Evolutionary conservation across 192 early-diverging fungal species (phyloP).

Genomic region (Spizellomyces punctatus): DNA sequence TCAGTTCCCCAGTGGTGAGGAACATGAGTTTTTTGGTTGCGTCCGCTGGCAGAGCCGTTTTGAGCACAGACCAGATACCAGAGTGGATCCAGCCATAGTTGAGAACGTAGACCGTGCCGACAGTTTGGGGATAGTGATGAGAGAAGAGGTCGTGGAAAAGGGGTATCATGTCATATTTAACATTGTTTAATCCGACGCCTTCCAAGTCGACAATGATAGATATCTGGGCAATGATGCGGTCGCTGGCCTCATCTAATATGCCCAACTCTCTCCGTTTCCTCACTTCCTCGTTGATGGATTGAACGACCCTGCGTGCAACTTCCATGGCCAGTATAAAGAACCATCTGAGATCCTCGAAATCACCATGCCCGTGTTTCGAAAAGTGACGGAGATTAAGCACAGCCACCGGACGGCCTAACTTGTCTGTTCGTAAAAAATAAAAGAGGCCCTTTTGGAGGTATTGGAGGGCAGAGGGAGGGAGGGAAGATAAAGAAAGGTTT

Average conservation of each 20-base stretch:
- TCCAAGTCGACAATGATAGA: slow-evolving; percentile 50
- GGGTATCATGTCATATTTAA: slow-evolving; percentile 52
- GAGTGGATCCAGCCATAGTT: slow-evolving; percentile 63
- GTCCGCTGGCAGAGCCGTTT: slow-evolving; percentile 43
- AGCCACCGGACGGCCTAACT: slow-evolving; percentile 36
- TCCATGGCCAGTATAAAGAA: slow-evolving; percentile 33
- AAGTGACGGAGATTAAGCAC: slow-evolving; percentile 36
- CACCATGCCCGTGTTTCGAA: slow-evolving; percentile 6
- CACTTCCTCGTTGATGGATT: slow-evolving; percentile 24
- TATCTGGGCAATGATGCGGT: slow-evolving; percentile 31
- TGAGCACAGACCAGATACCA: slow-evolving; percentile 53
- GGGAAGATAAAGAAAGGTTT: slow-evolving; percentile 9
- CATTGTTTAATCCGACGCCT: slow-evolving; percentile 44
- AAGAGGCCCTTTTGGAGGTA: slow-evolving; percentile 40
- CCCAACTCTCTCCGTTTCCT: slow-evolving; percentile 20
- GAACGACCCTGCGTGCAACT: slow-evolving; percentile 25
- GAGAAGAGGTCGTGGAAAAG: slow-evolving; percentile 46
- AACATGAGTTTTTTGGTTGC: slow-evolving; percentile 46
- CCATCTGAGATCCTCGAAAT: slow-evolving; percentile 23
- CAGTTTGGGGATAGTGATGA: slow-evolving; percentile 46
- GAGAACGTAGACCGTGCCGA: slow-evolving; percentile 53
- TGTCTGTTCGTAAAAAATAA: slow-evolving; percentile 40
- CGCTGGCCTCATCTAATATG: slow-evolving; percentile 6
- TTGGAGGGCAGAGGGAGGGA: slow-evolving; percentile 5
- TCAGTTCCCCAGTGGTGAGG: slow-evolving; percentile 39